A percentile compares a stretch with the other conserved stretches of the same genome.
Evolutionary conservation across 495 filamentous ascomycete species (phyloP).

Genomic region (Lasiosphaeriaceae sp.): DNA sequence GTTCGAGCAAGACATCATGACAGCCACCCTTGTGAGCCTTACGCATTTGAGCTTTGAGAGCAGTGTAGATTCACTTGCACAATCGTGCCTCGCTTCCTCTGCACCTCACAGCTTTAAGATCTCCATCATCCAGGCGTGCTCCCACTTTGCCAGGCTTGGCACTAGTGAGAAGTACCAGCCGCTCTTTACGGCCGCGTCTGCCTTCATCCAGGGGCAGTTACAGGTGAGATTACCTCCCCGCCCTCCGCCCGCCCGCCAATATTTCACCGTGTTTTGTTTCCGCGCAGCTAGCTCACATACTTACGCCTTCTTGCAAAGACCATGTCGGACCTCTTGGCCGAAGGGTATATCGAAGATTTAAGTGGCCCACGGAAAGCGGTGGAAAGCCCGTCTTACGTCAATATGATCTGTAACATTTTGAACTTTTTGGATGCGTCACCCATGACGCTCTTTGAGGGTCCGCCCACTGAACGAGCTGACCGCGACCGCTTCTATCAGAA

Average conservation of each 20-base stretch:
- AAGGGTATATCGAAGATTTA: constrained; percentile 40
- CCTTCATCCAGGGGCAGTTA: constrained; percentile 52
- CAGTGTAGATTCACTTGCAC: constrained; percentile 49
- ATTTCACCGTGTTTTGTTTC: too few species aligned
- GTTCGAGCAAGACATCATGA: constrained; percentile 58
- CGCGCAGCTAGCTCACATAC: constrained; percentile 18
- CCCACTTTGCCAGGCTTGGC: constrained; percentile 49
- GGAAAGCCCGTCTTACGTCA: constrained; percentile 34
- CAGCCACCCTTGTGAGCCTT: constrained; percentile 61
- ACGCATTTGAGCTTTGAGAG: constrained; percentile 54
- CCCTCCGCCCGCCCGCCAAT: too few species aligned
- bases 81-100: constrained; percentile 49
- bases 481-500: constrained; percentile 46
- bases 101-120: constrained; percentile 59
- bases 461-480: constrained; percentile 28
- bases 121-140: constrained; percentile 53
- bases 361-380: constrained; percentile 35
- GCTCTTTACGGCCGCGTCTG: constrained; percentile 50
- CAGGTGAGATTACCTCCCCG: constrained; percentile 47
- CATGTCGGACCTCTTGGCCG: constrained; percentile 36
- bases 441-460: constrained; percentile 46
- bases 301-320: constrained; percentile 19
- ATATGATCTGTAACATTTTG: constrained; percentile 48
- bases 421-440: constrained; percentile 51
- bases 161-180: constrained; percentile 47